Conservation (phyloP, 2,329 filamentous ascomycete species). For the Byssochlamys sp. region DNA sequence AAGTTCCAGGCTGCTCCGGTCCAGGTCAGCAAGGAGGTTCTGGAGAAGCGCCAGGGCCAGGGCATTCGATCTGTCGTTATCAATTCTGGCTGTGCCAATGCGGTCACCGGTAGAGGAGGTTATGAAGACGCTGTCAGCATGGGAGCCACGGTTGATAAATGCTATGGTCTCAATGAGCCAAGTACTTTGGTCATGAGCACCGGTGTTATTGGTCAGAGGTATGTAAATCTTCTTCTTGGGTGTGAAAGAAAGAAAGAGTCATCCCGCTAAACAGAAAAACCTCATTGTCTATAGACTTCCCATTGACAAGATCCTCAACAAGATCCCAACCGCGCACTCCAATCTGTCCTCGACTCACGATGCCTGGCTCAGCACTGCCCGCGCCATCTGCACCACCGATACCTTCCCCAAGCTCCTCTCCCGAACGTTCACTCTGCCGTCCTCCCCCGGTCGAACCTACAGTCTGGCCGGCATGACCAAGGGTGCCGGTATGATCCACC, state of each 20-base stretch:
- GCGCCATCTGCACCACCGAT: conserved; percentile 94
- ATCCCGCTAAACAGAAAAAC: conserved; percentile 1
- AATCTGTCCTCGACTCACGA: conserved; percentile 66
- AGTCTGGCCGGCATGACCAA: conserved; percentile 90
- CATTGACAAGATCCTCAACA: conserved; percentile 76
- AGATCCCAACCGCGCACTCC: conserved; percentile 66
- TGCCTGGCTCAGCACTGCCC: conserved; percentile 77
- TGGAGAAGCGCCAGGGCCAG: conserved; percentile 55
- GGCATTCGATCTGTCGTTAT: conserved; percentile 75
- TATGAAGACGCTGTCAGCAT: conserved; percentile 80
- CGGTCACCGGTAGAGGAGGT: conserved; percentile 83
- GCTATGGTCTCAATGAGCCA: conserved; percentile 43
- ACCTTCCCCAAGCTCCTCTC: conserved; percentile 95
- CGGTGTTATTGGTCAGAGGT: conserved; percentile 90
- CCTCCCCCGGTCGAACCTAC: conserved; percentile 65
- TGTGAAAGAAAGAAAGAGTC: neutral
- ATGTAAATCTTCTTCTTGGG: conserved; percentile 10
- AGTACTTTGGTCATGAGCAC: conserved; percentile 95
- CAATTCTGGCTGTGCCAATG: conserved; percentile 95
- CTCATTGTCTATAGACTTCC: conserved; percentile 51
- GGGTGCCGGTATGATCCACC: conserved; percentile 97
- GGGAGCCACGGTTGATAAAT: conserved; percentile 66
- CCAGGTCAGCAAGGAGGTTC: conserved; percentile 65
- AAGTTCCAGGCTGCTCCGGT: conserved; percentile 96
- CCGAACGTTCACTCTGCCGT: conserved; percentile 71